A percentile compares a stretch with the other conserved stretches of the same genome.
Conservation (phyloP, 2,329 filamentous ascomycete genomes). For the Talaromyces verruculosus region DNA sequence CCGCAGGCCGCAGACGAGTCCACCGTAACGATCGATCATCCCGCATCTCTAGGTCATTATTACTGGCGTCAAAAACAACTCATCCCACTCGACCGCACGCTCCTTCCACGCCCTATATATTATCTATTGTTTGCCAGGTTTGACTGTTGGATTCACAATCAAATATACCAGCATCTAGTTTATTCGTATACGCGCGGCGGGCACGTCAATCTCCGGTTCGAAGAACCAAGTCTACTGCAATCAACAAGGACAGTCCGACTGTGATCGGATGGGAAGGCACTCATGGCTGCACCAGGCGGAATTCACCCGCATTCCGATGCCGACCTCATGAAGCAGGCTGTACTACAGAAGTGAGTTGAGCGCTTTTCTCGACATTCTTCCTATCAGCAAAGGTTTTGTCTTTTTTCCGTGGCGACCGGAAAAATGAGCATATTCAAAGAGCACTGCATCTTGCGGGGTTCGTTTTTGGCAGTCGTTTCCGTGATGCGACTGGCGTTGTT, state of each 20-base stretch:
- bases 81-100: neutral
- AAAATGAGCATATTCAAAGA: neutral
- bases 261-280: constrained; percentile 40
- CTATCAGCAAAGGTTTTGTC: neutral
- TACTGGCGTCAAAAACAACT: constrained; percentile 22
- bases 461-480: neutral
- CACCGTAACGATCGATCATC: constrained; percentile 25
- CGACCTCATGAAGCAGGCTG: constrained; percentile 59
- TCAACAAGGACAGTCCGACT: constrained; percentile 11
- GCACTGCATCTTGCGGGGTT: neutral
- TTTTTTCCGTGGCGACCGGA: neutral
- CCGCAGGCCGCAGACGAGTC: constrained; percentile 15
- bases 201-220: neutral
- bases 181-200: constrained; percentile 8
- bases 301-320: constrained; percentile 54
- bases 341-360: constrained; percentile 57
- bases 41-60: constrained; percentile 42
- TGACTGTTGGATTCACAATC: neutral
- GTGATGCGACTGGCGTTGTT: neutral
- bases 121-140: neutral
- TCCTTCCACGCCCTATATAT: neutral
- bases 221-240: neutral
- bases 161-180: neutral
- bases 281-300: constrained; percentile 48
- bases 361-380: constrained; percentile 18